Evolutionary conservation across 305 asterid species (phyloP).

Genomic region (Lippia alba): DNA sequence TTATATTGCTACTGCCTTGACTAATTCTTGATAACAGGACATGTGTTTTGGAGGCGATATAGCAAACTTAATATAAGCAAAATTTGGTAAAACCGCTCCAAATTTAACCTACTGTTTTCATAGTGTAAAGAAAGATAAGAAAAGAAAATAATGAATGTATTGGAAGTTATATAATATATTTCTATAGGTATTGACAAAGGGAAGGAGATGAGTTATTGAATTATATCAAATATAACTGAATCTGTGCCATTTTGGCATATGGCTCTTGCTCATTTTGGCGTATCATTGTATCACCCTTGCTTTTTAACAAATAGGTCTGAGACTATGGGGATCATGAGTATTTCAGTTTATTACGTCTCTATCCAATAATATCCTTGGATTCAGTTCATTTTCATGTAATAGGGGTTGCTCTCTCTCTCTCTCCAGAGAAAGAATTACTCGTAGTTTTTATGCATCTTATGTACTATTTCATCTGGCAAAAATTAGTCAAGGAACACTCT

Average conservation of each 20-base stretch:
- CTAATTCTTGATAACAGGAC: conserved; percentile 1
- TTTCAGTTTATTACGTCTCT: conserved; percentile 14
- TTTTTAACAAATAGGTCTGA: neutral
- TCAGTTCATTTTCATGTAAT: conserved; percentile 2
- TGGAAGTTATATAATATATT: neutral
- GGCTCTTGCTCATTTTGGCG: no score
- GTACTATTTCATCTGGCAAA: neutral
- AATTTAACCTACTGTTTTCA: neutral
- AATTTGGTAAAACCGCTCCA: neutral
- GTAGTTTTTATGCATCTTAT: neutral
- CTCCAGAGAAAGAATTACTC: neutral
- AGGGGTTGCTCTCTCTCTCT: neutral
- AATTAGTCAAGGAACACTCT: conserved; percentile 18
- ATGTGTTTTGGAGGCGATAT: neutral
- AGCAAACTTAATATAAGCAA: neutral
- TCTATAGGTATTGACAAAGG: neutral
- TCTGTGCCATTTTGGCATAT: neutral
- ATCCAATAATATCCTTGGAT: conserved; percentile 11
- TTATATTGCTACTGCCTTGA: neutral
- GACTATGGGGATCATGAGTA: neutral
- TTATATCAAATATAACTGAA: neutral
- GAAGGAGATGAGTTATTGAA: neutral
- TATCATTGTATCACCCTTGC: neutral
- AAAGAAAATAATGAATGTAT: neutral
- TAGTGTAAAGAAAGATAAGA: neutral